A percentile compares a stretch with the other conserved stretches of the same genome.
Evolutionary conservation across 1,139 yeast species (phyloP).

Genomic region (Saccharomycopsis hybrid): DNA sequence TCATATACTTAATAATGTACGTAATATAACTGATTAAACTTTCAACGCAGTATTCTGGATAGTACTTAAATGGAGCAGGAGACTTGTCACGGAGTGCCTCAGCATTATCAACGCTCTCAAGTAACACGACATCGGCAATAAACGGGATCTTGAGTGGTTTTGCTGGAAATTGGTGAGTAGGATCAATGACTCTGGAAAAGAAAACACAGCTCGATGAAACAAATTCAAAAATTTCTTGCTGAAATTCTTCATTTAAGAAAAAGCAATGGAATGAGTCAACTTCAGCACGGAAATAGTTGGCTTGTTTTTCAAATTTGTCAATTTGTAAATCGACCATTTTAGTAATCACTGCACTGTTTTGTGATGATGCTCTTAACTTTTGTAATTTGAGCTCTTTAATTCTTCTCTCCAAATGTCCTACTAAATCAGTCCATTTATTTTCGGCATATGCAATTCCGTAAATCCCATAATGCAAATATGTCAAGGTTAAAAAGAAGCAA

Average conservation of each 20-base stretch:
- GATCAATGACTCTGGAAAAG: constrained; percentile 66
- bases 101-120: constrained; percentile 62
- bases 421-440: constrained; percentile 45
- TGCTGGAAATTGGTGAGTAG: constrained; percentile 57
- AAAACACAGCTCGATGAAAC: constrained; percentile 70
- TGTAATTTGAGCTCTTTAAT: constrained; percentile 40
- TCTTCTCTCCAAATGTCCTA: constrained; percentile 48
- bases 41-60: constrained; percentile 83
- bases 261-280: constrained; percentile 54
- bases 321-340: constrained; percentile 35
- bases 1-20: constrained; percentile 51
- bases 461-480: constrained; percentile 82
- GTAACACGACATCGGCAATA: constrained; percentile 35
- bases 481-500: constrained; percentile 72
- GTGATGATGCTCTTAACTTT: constrained; percentile 16
- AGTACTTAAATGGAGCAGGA: constrained; percentile 74
- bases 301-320: constrained; percentile 39
- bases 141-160: constrained; percentile 56
- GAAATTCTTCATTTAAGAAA: constrained; percentile 48
- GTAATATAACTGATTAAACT: constrained; percentile 74
- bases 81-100: constrained; percentile 59
- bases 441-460: constrained; percentile 67
- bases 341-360: constrained; percentile 27
- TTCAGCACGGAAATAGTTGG: constrained; percentile 37
- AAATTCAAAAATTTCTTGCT: constrained; percentile 67